Base-by-base conservation (phyloP, 345 rosid genomes). In the Euclidium syriacum region DNA sequence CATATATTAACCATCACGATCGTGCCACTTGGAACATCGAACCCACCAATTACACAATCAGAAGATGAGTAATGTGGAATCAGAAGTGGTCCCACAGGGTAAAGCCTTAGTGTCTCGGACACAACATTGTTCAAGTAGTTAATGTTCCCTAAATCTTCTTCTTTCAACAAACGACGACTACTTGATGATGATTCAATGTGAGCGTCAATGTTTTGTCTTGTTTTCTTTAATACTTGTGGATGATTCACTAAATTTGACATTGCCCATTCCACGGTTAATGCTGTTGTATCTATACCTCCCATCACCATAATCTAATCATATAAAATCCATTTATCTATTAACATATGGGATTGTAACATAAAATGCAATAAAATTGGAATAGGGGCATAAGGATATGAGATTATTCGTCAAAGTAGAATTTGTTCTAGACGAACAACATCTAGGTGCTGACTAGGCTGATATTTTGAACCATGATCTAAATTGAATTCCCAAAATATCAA, bases 31-130 rank as follows among this genome's bases (percentile, higher is more conserved):
- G 84, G 84, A 17, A 80, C 51, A 17, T 62, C 17, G 3, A 67
- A 80, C 19, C 81, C 87, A 12, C 71, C 82, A 3, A 75, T 27
- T 3, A 40, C 64, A 64, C 82, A 82, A 47, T 75, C 72, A 11
- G 76, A 66, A 29, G 82, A 77, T 8, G 87, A 35, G 9, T 7
- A 17, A 17, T 80, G 87, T 5, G 87, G 82, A 14, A 65, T 19
- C 41, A 80, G 58, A 20, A 80, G 74, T 20, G 82, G 87, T 4
- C 43, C 75, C 0, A 75, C 66, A 6, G 81, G 80, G 34, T 62
- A 70, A 10, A 82, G 58, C 20, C 84, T 72, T n/a, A 68, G 59
- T 9, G 82, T 75, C 53, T 82, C 87, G 0, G 68, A 71, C 27
- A 80, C 73, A 54, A 60, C 64, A 40, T 43, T 22, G 67, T 62